Base-by-base conservation (phyloP, 805 yeast genomes). In the Scheffersomyces ergatensis region DNA sequence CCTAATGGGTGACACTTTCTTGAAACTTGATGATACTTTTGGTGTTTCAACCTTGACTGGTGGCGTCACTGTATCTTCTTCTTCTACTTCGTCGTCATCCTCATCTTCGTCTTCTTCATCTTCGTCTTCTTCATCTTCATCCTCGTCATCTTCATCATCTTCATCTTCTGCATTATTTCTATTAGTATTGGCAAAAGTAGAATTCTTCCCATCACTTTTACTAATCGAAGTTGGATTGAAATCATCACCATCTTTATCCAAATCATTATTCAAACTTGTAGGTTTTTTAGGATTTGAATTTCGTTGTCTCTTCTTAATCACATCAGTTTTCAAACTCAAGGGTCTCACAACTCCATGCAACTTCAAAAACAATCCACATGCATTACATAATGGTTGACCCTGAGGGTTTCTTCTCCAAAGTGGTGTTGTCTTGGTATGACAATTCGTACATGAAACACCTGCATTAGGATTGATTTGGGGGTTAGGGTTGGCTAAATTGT, bases 341-440 rank as follows among this genome's bases (percentile, higher is more conserved):
- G 99, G 99, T 43, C 98, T 72, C 46, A 88, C 95, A 3, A 89
- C 92, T n/a, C 97, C 98, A 55, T 92, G 98, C 18, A 92, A 70
- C 62, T 92, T 92, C 55, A 87, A 75, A 53, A 92, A 92, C 45
- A 92, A 69, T 0, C 98, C 99, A 68, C 99, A 92, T 0, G 99
- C 98, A 62, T 92, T 92, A 66, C 98, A 92, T 44, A 92, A 68
- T 0, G 97, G 95, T 54, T 87, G 84, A 2, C 97, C 97, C 44
- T 86, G 87, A 0, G 95, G 89, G 53, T 89, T 88, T 37, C 97
- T 74, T 51, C 99, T 72, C 99, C 99, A 92, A 14, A 92, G 63
- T 1, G 99, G 99, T 0, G 99, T 92, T 14, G 95, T 89, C 47
- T 77, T 80, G 0, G 99, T 92, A 54, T 85, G 83, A 63, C 99